These are phyloP conservation scores for Euphrasia confusa DNA, from an alignment of 257 asterid genomes.

Conservation along the genomic window DNA sequence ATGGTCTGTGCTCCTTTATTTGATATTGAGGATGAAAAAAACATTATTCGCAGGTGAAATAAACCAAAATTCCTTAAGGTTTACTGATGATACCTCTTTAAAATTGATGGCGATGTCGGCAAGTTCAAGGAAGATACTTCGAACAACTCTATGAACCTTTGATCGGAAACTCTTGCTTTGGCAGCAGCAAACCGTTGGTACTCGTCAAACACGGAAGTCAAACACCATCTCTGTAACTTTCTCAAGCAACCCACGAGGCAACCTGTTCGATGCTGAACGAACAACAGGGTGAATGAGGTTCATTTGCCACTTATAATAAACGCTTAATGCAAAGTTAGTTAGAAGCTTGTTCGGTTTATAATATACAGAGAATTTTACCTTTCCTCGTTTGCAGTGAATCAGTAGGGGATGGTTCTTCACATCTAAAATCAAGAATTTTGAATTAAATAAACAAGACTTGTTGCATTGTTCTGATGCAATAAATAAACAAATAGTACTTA, in stretches of 20 bases:
- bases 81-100: slow-evolving; percentile 39
- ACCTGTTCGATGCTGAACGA: slow-evolving; percentile 81
- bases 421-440: slow-evolving; percentile 36
- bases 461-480: neutral
- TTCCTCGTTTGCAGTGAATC: slow-evolving; percentile 87
- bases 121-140: slow-evolving; percentile 51
- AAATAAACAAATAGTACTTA: slow-evolving; percentile 27
- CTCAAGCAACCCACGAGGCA: slow-evolving; percentile 88
- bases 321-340: slow-evolving; percentile 1
- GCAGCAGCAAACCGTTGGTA: slow-evolving; percentile 90
- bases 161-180: slow-evolving; percentile 76
- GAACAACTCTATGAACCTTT: slow-evolving; percentile 81
- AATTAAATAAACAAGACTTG: neutral
- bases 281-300: slow-evolving; percentile 7
- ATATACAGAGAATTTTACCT: slow-evolving; percentile 33
- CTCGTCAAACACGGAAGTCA: slow-evolving; percentile 77
- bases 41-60: neutral
- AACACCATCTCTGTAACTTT: slow-evolving; percentile 75
- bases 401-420: slow-evolving; percentile 66
- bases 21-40: slow-evolving; percentile 4
- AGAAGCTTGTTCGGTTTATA: slow-evolving; percentile 4
- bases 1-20: slow-evolving; percentile 18
- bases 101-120: slow-evolving; percentile 40
- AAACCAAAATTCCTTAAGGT: neutral
- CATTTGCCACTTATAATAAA: slow-evolving; percentile 2